Percentiles rank a stretch among this genome's conserved stretches.
Evolutionary conservation across 2,329 filamentous ascomycete species (phyloP).

Genomic region (Trichophyton benhamiae): DNA sequence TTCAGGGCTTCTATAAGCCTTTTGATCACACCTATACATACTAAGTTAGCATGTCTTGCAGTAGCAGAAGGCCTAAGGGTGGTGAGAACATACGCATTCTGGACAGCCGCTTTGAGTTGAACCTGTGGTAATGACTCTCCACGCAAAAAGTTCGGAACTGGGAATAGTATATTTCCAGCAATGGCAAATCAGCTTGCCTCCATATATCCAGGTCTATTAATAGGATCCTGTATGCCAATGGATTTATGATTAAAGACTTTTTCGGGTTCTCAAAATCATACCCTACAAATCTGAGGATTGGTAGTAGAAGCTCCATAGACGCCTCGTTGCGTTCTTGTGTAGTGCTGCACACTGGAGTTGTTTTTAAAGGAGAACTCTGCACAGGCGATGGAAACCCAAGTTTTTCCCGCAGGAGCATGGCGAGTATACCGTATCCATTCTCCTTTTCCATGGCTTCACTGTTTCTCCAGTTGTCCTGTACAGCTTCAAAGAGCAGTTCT

Average conservation of each 20-base stretch:
- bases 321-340: constrained; percentile 41
- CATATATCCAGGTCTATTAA: constrained; percentile 89
- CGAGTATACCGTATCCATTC: constrained; percentile 81
- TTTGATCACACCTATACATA: constrained; percentile 65
- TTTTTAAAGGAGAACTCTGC: constrained; percentile 32
- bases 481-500: constrained; percentile 71
- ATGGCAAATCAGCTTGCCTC: constrained; percentile 62
- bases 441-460: constrained; percentile 97
- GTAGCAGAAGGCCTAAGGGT: neutral
- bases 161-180: constrained; percentile 81
- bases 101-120: constrained; percentile 75
- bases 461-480: constrained; percentile 88
- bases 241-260: constrained; percentile 89
- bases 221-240: constrained; percentile 81
- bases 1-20: constrained; percentile 83
- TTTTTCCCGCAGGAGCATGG: constrained; percentile 72
- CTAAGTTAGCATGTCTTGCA: constrained; percentile 17
- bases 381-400: constrained; percentile 35
- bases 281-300: constrained; percentile 76
- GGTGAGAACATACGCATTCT: constrained; percentile 64
- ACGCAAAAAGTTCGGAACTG: constrained; percentile 82
- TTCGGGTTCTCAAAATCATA: constrained; percentile 69
- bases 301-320: constrained; percentile 52
- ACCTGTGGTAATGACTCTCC: constrained; percentile 83
- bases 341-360: constrained; percentile 25